phyloP scores from a whole-genome alignment of 2,329 filamentous ascomycete genomes.

The Alternaria incomplexa region DNA sequence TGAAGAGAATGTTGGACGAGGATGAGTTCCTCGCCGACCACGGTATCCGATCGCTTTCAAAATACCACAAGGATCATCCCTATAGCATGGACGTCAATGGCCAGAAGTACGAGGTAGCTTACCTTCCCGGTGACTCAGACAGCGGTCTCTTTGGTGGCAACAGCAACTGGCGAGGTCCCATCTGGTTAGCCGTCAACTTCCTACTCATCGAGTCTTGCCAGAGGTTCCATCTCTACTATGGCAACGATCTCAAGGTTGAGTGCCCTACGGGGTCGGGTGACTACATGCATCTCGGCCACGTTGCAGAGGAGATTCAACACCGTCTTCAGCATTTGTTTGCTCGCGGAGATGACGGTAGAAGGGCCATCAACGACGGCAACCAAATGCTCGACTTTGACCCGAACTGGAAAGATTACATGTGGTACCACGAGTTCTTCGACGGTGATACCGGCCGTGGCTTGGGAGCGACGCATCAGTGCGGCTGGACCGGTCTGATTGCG shows the following conservation, averaged over 20 bases:
- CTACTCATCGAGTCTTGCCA: conserved; percentile 92
- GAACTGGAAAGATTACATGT: conserved; percentile 90
- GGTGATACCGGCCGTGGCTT: conserved; percentile 88
- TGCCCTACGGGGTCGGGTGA: conserved; percentile 93
- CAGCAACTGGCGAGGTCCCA: conserved; percentile 94
- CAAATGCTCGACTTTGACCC: conserved; percentile 89
- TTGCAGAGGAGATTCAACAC: conserved; percentile 94
- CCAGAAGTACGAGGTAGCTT: conserved; percentile 84
- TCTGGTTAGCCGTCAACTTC: conserved; percentile 97
- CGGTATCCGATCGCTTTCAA: conserved; percentile 90
- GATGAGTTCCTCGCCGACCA: conserved; percentile 90
- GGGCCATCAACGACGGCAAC: conserved; percentile 85
- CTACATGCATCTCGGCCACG: conserved; percentile 92
- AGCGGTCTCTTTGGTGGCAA: conserved; percentile 95
- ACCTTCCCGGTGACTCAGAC: conserved; percentile 95
- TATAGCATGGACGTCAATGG: conserved; percentile 96
- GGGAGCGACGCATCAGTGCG: conserved; percentile 91
- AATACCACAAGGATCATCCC: conserved; percentile 86
- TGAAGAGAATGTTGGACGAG: conserved; percentile 91
- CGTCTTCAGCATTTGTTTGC: conserved; percentile 91
- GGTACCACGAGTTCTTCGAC: conserved; percentile 98
- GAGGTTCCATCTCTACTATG: conserved; percentile 95
- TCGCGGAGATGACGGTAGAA: conserved; percentile 80
- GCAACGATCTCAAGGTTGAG: conserved; percentile 84
- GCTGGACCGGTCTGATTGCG: conserved; percentile 94